Evolutionary conservation across 2,329 filamentous ascomycete species (phyloP).

Genomic region (Fusarium sp.): DNA sequence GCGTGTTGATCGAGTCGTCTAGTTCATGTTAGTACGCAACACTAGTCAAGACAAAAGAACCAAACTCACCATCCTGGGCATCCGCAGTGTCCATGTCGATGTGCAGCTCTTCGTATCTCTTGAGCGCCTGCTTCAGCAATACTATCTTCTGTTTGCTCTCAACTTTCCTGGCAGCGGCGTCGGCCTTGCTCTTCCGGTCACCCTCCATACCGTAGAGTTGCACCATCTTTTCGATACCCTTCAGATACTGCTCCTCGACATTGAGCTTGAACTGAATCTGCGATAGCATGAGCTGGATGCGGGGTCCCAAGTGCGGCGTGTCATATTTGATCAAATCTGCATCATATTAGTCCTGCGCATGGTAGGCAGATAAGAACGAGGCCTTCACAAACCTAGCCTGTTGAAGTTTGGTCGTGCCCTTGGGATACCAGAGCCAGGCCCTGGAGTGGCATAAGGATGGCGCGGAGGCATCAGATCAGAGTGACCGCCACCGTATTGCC

Average conservation of each 20-base stretch:
- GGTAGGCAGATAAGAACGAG: conserved; percentile 3
- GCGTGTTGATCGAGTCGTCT: conserved; percentile 97
- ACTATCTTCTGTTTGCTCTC: conserved; percentile 99
- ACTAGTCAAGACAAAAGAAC: background rate
- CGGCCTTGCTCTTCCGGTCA: conserved; percentile 92
- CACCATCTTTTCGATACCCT: conserved; percentile 99
- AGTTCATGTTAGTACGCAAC: conserved; percentile 30
- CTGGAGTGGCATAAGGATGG: conserved; percentile 78
- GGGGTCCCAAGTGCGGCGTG: conserved; percentile 91
- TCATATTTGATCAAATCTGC: conserved; percentile 98
- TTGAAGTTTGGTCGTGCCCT: conserved; percentile 90
- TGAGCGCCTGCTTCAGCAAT: conserved; percentile 92
- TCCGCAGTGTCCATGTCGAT: conserved; percentile 89
- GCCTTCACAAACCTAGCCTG: conserved; percentile 79
- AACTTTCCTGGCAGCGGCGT: conserved; percentile 87
- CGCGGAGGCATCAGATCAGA: conserved; percentile 82
- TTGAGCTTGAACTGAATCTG: conserved; percentile 99
- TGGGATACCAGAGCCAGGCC: conserved; percentile 73
- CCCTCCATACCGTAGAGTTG: conserved; percentile 97
- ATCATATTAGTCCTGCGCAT: conserved; percentile 10
- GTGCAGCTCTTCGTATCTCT: conserved; percentile 96
- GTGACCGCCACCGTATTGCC: conserved; percentile 68
- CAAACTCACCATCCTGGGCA: conserved; percentile 77
- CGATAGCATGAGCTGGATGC: conserved; percentile 98
- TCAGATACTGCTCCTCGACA: conserved; percentile 98